Conservation (phyloP, 768 basidiomycete genomes). For the Polyporus arcularius region DNA sequence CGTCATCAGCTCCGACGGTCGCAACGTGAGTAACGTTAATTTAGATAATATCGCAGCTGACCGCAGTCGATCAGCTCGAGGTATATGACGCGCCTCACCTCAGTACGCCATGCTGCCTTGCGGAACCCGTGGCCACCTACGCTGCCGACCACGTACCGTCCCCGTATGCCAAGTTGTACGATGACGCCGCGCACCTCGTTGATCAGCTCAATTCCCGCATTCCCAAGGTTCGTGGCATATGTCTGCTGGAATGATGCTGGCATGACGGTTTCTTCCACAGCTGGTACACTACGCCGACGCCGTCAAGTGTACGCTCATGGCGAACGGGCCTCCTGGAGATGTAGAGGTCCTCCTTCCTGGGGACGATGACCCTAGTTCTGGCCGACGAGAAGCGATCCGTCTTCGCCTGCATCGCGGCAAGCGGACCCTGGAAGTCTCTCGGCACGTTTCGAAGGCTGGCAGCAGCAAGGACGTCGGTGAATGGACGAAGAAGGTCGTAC, state of each 20-base stretch:
- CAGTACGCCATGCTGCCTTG: slow-evolving; percentile 50
- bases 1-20: slow-evolving; percentile 42
- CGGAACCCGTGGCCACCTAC: slow-evolving; percentile 42
- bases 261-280: slow-evolving; percentile 29
- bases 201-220: slow-evolving; percentile 53
- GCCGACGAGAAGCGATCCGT: slow-evolving; percentile 11
- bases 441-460: slow-evolving; percentile 1
- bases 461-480: slow-evolving; percentile 15
- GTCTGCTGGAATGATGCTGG: background rate
- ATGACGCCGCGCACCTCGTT: slow-evolving; percentile 44
- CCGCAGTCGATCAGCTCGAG: slow-evolving; percentile 38
- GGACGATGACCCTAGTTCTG: slow-evolving; percentile 2
- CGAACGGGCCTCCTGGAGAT: slow-evolving; percentile 49
- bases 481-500: slow-evolving; percentile 29
- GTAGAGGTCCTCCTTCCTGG: slow-evolving; percentile 42
- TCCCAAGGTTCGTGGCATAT: slow-evolving; percentile 43
- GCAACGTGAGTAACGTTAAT: slow-evolving; percentile 30
- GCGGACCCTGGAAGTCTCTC: slow-evolving; percentile 26
- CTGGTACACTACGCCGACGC: slow-evolving; percentile 41
- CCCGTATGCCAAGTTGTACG: slow-evolving; percentile 46
- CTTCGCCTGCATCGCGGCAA: slow-evolving; percentile 14
- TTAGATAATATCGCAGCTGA: background rate
- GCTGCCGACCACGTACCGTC: slow-evolving; percentile 40
- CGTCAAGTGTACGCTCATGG: slow-evolving; percentile 52
- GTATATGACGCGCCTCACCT: slow-evolving; percentile 51